Evolutionary conservation across 2,329 filamentous ascomycete genomes (phyloP).

Genomic region (Calonectria leucothoes): DNA sequence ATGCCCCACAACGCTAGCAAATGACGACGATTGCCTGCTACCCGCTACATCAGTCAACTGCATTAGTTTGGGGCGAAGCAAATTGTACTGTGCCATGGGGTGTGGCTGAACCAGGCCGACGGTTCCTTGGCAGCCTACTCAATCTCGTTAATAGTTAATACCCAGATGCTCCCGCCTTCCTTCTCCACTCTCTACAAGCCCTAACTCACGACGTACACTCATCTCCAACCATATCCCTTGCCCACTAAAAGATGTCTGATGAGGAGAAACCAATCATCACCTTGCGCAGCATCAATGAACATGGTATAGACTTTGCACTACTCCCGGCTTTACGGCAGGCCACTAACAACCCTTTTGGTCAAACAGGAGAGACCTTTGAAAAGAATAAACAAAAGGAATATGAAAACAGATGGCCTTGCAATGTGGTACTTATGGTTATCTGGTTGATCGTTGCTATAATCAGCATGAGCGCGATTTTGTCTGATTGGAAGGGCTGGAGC

Average conservation of each 20-base stretch:
- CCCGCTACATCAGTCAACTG: neutral
- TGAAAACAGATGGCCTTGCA: neutral
- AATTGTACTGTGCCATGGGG: neutral
- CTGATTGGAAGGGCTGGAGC: neutral
- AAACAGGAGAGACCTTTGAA: neutral
- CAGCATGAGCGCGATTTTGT: neutral
- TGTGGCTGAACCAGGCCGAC: neutral
- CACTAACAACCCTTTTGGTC: neutral
- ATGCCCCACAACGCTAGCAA: neutral
- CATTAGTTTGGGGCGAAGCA: neutral
- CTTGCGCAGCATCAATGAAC: neutral
- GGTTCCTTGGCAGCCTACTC: neutral
- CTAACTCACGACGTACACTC: neutral
- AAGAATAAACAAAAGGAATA: neutral
- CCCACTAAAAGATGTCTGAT: neutral
- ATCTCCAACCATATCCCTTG: neutral
- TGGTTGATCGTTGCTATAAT: neutral
- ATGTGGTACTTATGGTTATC: neutral
- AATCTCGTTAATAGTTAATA: neutral
- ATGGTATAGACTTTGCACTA: neutral
- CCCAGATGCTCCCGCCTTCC: neutral
- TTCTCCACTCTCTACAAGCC: neutral
- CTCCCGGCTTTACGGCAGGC: neutral
- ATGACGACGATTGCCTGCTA: neutral
- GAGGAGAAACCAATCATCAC: neutral